A percentile compares a stretch with the other conserved stretches of the same genome.
Conservation (phyloP, 176 grass and related monocot genomes). For the Elymus sibiricus region DNA sequence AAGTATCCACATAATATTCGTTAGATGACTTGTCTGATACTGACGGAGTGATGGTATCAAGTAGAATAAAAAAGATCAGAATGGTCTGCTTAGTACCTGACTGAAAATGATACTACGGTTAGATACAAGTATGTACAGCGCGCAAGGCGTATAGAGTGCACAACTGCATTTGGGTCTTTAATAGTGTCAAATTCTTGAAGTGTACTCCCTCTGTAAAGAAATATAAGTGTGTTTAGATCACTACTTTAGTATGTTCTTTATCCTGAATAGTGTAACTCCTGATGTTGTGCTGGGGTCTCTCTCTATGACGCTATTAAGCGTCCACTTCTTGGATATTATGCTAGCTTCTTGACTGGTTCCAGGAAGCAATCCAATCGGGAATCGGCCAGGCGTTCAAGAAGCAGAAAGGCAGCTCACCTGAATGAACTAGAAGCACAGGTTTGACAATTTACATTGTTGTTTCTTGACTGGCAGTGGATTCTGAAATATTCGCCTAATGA, state of each 20-base stretch:
- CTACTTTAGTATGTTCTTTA: background rate
- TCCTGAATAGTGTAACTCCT: background rate
- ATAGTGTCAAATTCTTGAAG: background rate
- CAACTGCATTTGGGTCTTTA: background rate
- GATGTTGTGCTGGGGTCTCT: background rate
- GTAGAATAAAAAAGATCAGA: background rate
- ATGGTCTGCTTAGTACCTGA: background rate
- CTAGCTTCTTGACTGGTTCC: slow-evolving; percentile 13
- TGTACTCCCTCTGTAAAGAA: background rate
- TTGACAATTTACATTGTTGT: background rate
- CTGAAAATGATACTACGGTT: background rate
- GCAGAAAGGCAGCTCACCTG: slow-evolving; percentile 82
- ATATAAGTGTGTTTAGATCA: too few species aligned
- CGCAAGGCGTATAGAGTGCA: background rate
- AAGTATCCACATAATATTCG: background rate
- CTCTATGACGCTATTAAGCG: background rate
- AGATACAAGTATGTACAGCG: background rate
- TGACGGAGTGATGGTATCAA: background rate
- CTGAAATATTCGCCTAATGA: background rate
- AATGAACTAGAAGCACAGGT: slow-evolving; percentile 88
- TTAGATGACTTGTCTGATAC: background rate
- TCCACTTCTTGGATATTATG: background rate
- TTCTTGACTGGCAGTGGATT: background rate
- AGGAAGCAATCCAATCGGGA: slow-evolving; percentile 96
- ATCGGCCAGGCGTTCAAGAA: slow-evolving; percentile 90